Percentiles rank a stretch among this genome's conserved stretches.
phyloP scores from a whole-genome alignment of 768 basidiomycete species.

The Tylopilus sp. region DNA sequence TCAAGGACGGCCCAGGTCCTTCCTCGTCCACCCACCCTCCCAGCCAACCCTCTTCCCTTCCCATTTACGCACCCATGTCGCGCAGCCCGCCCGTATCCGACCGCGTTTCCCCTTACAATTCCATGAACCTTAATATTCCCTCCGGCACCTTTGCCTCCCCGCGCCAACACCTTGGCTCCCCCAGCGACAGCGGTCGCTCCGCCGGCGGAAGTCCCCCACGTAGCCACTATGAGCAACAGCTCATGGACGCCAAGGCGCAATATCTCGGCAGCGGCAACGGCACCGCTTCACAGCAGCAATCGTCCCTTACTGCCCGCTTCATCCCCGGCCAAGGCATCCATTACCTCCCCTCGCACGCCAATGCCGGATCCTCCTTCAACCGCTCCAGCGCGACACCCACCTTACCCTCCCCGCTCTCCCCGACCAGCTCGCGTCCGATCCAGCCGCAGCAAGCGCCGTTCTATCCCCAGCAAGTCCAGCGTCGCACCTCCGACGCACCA shows the following conservation, averaged over 20 bases:
- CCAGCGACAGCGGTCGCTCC: constrained; percentile 59
- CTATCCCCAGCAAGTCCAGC: constrained; percentile 33
- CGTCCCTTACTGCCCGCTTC: constrained; percentile 53
- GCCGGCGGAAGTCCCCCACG: constrained; percentile 48
- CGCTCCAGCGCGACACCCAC: constrained; percentile 34
- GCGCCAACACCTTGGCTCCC: constrained; percentile 51
- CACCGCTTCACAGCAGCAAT: constrained; percentile 23
- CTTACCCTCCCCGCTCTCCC: constrained; percentile 57
- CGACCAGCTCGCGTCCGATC: constrained; percentile 32
- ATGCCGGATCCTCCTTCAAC: constrained; percentile 32
- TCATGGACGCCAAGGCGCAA: constrained; percentile 40
- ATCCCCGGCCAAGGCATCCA: constrained; percentile 65
- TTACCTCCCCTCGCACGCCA: constrained; percentile 41
- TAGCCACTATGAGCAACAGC: constrained; percentile 45
- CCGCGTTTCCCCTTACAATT: constrained; percentile 51
- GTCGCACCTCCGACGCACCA: constrained; percentile 39
- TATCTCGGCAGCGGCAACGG: constrained; percentile 26
- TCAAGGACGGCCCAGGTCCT: constrained; percentile 34
- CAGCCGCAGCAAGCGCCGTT: constrained; percentile 29
- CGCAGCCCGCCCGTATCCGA: constrained; percentile 59
- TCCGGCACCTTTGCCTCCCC: constrained; percentile 37
- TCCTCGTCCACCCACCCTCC: constrained; percentile 51
- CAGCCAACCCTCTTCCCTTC: constrained; percentile 71
- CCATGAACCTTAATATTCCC: constrained; percentile 61
- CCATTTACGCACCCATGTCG: constrained; percentile 68